These are phyloP conservation scores for Stachybotrys chlorohalonatus DNA, from an alignment of 2,329 filamentous ascomycete genomes.

Conservation along the genomic window DNA sequence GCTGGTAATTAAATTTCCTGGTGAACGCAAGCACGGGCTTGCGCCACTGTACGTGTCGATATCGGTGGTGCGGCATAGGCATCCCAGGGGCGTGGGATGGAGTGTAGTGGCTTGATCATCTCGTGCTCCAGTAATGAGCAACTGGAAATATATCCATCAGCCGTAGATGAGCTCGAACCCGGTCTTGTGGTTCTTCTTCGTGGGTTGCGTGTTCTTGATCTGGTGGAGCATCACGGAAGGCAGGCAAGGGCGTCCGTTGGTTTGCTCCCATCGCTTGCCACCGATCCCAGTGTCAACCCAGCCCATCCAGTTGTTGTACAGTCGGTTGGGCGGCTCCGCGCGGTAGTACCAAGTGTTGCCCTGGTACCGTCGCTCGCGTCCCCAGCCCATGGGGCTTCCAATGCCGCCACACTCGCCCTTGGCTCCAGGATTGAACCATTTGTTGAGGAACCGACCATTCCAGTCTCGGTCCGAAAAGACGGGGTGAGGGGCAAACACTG, in stretches of 20 bases:
- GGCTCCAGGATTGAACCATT: slow-evolving; percentile 52
- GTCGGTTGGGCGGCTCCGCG: slow-evolving; percentile 44
- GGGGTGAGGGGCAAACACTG: slow-evolving; percentile 69
- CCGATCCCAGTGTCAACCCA: slow-evolving; percentile 47
- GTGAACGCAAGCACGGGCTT: neutral
- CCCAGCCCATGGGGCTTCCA: slow-evolving; percentile 51
- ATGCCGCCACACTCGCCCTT: slow-evolving; percentile 44
- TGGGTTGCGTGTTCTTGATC: slow-evolving; percentile 48
- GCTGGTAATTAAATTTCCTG: neutral
- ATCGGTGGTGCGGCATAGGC: neutral
- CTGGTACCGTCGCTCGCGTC: slow-evolving; percentile 45
- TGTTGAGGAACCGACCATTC: slow-evolving; percentile 42
- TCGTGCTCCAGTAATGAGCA: neutral
- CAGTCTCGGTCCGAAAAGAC: slow-evolving; percentile 72
- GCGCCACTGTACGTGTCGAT: neutral
- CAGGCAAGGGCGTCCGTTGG: slow-evolving; percentile 47
- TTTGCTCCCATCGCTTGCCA: slow-evolving; percentile 45
- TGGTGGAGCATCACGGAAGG: slow-evolving; percentile 52
- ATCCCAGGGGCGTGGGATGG: neutral
- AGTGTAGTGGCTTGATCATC: neutral
- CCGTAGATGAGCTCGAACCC: slow-evolving; percentile 28
- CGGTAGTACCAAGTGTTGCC: slow-evolving; percentile 56
- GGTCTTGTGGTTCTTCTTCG: slow-evolving; percentile 30
- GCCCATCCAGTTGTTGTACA: slow-evolving; percentile 57
- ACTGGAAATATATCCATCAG: slow-evolving; percentile 11